Evolutionary conservation across 75 land plant species (phyloP), one percentile per base, ranked within the genome.

Genomic region (Cunninghamia lanceolata): DNA sequence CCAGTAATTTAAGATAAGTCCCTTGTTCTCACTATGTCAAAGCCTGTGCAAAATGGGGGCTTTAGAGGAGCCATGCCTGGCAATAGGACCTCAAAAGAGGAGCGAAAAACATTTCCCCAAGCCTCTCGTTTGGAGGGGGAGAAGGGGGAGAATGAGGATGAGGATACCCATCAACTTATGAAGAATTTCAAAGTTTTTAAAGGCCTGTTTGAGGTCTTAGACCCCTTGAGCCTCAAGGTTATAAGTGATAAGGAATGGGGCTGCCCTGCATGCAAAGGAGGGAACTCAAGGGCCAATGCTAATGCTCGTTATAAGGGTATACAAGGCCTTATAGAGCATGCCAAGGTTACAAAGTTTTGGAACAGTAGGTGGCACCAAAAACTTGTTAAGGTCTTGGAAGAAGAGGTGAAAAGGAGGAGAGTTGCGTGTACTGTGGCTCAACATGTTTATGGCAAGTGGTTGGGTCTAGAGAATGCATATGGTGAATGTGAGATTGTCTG

Each of bases 251-350:
- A 91, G 30, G 85, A 89, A 84, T 91, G 90, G 92, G 84, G 87
- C 36, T 91, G 92, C 82, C 92, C 92, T 34, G 91, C 90, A 10
- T 91, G 92, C 77, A 84, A 85, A 63, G 90, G 90, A 3, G 92
- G 90, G 17, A 25, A 17, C 25, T 21, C 68, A 25, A 63, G 21
- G 8, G 88, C 71, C 8, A 88, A 86, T 13, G 90, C 84, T 34
- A 89, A 63, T 66, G 88, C 82, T 21, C 86, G 76, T 86, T 85
- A 87, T 66, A 87, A 85, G 47, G 92, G 92, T 2, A 68, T 91
- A 38, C 86, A 82, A 11, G 75, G 87, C 3, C 83, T 91, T 19
- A 70, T 85, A 34, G 88, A 90, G 2, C 92, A 91, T 85, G 90
- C 92, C 5, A 87, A 90, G 71, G 89, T 82, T 32, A 59, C 70